phyloP scores from a whole-genome alignment of 2,329 filamentous ascomycete species.

The Cyphellophora europaea region DNA sequence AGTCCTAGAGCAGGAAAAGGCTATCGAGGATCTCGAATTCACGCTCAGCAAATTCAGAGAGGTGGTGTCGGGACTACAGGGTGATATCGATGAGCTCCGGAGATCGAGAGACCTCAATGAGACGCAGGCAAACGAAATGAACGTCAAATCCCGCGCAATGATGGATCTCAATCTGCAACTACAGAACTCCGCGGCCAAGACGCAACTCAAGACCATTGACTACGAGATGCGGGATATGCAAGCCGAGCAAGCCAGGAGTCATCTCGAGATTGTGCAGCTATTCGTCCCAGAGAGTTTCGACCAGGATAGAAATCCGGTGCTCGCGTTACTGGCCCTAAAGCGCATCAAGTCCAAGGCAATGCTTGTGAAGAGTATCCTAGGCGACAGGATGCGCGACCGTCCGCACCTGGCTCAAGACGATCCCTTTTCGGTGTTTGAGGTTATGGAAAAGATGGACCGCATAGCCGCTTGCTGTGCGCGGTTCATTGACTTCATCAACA shows the following conservation, averaged over 20 bases:
- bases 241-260: constrained; percentile 78
- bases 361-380: constrained; percentile 67
- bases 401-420: constrained; percentile 62
- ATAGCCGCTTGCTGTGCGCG: constrained; percentile 67
- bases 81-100: constrained; percentile 81
- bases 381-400: constrained; percentile 64
- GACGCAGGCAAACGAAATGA: constrained; percentile 83
- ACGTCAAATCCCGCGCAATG: constrained; percentile 81
- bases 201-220: constrained; percentile 89
- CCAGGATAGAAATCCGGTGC: constrained; percentile 72
- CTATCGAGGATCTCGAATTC: constrained; percentile 80
- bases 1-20: constrained; percentile 65
- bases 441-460: constrained; percentile 77
- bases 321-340: constrained; percentile 80
- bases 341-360: constrained; percentile 80
- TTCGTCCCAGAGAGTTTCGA: constrained; percentile 82
- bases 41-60: constrained; percentile 82
- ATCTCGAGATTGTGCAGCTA: constrained; percentile 77
- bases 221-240: constrained; percentile 79
- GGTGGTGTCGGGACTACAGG: constrained; percentile 75
- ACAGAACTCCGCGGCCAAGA: constrained; percentile 79
- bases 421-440: constrained; percentile 68
- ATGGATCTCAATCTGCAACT: constrained; percentile 94
- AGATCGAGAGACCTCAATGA: constrained; percentile 83
- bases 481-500: constrained; percentile 51